A percentile compares a stretch with the other conserved stretches of the same genome.
Evolutionary conservation across 2,329 filamentous ascomycete genomes (phyloP).

Genomic region (Fusarium keratoplasticum): DNA sequence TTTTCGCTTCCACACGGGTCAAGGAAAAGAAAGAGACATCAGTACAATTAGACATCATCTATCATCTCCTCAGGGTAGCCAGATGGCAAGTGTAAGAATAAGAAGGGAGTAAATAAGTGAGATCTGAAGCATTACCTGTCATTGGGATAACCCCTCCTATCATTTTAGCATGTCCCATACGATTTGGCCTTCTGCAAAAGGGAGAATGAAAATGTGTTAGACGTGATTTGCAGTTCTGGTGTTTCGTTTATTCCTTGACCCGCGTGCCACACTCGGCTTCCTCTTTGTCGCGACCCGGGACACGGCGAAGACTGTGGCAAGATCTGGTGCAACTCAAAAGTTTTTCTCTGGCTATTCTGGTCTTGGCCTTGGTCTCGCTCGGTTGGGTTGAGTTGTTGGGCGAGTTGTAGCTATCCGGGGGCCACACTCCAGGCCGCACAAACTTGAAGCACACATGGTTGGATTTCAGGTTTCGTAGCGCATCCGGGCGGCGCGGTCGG

Average conservation of each 20-base stretch:
- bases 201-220: neutral
- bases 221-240: neutral
- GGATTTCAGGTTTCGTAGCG: slow-evolving; percentile 16
- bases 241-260: slow-evolving; percentile 5
- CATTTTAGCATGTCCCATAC: neutral
- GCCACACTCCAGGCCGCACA: slow-evolving; percentile 1
- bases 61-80: neutral
- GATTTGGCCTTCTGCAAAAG: neutral
- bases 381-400: slow-evolving; percentile 1
- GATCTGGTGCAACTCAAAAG: slow-evolving; percentile 1
- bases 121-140: neutral
- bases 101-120: neutral
- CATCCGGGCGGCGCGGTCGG: slow-evolving; percentile 9
- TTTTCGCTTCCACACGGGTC: neutral
- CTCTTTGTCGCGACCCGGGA: slow-evolving; percentile 3
- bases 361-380: neutral
- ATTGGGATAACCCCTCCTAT: neutral
- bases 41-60: neutral
- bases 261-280: slow-evolving; percentile 1
- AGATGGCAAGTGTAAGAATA: neutral
- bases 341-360: slow-evolving; percentile 6
- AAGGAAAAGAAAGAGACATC: neutral
- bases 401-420: slow-evolving; percentile 10
- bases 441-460: slow-evolving; percentile 9
- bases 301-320: slow-evolving; percentile 14